These are phyloP conservation scores for Hanseniaspora valbyensis DNA, from an alignment of 805 yeast species.

Conservation along the genomic window DNA sequence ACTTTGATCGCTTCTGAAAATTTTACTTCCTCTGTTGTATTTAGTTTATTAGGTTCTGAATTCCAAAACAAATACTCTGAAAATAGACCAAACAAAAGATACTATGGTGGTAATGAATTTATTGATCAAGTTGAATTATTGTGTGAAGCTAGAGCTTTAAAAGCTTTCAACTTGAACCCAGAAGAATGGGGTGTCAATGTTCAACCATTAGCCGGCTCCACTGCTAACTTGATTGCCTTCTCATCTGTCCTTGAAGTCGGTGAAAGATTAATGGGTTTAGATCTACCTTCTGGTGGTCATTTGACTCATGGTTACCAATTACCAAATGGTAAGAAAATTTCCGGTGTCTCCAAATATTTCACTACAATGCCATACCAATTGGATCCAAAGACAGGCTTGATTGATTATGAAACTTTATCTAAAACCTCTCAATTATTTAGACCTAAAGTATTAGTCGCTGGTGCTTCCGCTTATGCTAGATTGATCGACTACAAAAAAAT, in stretches of 20 bases:
- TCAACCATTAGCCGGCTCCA: conserved; percentile 90
- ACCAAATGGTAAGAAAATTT: conserved; percentile 67
- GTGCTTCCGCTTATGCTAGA: conserved; percentile 93
- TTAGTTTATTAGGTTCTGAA: conserved; percentile 88
- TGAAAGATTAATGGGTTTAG: conserved; percentile 94
- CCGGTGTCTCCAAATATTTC: conserved; percentile 85
- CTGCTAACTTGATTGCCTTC: conserved; percentile 89
- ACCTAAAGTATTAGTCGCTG: conserved; percentile 92
- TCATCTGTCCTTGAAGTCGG: conserved; percentile 80
- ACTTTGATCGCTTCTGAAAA: conserved; percentile 92
- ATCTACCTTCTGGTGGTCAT: conserved; percentile 97
- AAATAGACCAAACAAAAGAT: conserved; percentile 96
- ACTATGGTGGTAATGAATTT: conserved; percentile 94
- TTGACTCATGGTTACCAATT: conserved; percentile 96
- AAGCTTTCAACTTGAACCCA: conserved; percentile 65
- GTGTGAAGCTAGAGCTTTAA: conserved; percentile 84
- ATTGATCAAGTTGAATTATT: conserved; percentile 83
- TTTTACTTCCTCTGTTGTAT: conserved; percentile 88
- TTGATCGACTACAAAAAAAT: conserved; percentile 80
- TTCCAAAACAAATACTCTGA: conserved; percentile 97
- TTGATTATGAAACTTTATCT: conserved; percentile 81
- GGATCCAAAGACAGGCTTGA: conserved; percentile 73
- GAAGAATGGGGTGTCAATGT: conserved; percentile 96
- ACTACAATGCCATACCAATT: conserved; percentile 97
- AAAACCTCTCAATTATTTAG: conserved; percentile 76